Conservation (phyloP, 75 land plant species). For the Picea glauca region DNA sequence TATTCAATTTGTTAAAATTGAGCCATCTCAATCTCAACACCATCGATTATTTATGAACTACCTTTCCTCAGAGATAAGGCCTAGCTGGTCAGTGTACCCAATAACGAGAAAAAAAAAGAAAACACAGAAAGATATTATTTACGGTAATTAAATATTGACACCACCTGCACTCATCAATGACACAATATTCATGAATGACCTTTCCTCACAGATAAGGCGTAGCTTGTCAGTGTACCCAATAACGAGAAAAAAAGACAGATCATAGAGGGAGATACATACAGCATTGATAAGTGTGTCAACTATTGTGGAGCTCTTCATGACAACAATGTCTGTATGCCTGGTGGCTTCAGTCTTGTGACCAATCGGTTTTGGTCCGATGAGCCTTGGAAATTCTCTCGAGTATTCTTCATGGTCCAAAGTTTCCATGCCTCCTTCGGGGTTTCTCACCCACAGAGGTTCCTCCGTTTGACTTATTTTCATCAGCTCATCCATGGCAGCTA, state of each 20-base stretch:
- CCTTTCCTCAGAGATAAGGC: too few species aligned
- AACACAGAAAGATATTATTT: background rate
- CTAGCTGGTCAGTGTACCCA: too few species aligned
- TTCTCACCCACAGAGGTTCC: slow-evolving; percentile 63
- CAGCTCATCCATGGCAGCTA: slow-evolving; percentile 60
- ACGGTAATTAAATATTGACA: too few species aligned
- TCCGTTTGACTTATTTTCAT: slow-evolving; percentile 48
- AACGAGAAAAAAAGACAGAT: too few species aligned
- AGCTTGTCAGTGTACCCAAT: too few species aligned
- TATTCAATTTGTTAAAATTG: too few species aligned
- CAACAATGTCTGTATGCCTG: slow-evolving; percentile 62
- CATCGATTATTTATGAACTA: too few species aligned
- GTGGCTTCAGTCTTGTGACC: slow-evolving; percentile 62
- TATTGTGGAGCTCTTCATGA: slow-evolving; percentile 44
- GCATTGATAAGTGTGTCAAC: slow-evolving; percentile 72
- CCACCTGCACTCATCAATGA: too few species aligned
- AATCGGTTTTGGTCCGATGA: slow-evolving; percentile 15
- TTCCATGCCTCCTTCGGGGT: slow-evolving; percentile 53
- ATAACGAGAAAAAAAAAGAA: too few species aligned
- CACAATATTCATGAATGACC: too few species aligned
- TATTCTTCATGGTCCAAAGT: slow-evolving; percentile 79
- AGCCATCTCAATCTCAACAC: too few species aligned
- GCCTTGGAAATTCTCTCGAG: slow-evolving; percentile 33
- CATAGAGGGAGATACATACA: slow-evolving; percentile 24
- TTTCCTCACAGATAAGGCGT: too few species aligned